phyloP scores from a whole-genome alignment of 1,284 basidiomycete genomes.

The Cystodermella granulosa region DNA sequence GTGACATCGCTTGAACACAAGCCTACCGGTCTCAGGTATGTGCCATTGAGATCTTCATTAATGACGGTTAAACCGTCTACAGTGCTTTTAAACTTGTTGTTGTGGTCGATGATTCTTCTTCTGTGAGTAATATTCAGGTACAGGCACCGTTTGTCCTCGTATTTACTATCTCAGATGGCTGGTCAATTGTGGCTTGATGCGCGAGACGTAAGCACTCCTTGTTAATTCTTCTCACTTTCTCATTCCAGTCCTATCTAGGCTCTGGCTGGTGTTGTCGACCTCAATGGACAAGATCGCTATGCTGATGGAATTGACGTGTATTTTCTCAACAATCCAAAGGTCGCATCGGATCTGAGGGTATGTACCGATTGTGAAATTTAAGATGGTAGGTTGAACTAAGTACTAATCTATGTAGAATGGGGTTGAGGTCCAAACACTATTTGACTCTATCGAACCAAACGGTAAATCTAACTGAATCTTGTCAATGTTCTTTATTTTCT shows the following conservation, averaged over 20 bases:
- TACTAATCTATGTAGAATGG: slow-evolving; percentile 8
- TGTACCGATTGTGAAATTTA: background rate
- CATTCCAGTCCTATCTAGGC: slow-evolving; percentile 20
- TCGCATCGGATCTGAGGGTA: slow-evolving; percentile 36
- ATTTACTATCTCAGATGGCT: slow-evolving; percentile 15
- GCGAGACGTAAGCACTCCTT: slow-evolving; percentile 14
- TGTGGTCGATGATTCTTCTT: slow-evolving; percentile 46
- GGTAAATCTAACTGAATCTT: slow-evolving; percentile 17
- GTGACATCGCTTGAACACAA: too few relatives aligned
- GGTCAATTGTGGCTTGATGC: slow-evolving; percentile 18
- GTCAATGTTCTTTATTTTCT: background rate
- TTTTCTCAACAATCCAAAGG: slow-evolving; percentile 41
- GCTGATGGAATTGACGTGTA: slow-evolving; percentile 43
- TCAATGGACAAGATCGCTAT: slow-evolving; percentile 36
- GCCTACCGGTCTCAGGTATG: slow-evolving; percentile 1
- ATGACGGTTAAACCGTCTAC: background rate
- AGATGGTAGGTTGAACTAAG: background rate
- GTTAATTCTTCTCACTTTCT: background rate
- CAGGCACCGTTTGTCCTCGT: slow-evolving; percentile 6
- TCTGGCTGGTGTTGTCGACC: slow-evolving; percentile 41
- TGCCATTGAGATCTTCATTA: slow-evolving; percentile 2
- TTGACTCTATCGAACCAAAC: slow-evolving; percentile 29
- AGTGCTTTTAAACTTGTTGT: slow-evolving; percentile 31
- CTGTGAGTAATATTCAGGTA: slow-evolving; percentile 26
- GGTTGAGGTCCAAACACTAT: slow-evolving; percentile 17